Conservation (phyloP, 345 rosid species). For the Brassica napus region DNA sequence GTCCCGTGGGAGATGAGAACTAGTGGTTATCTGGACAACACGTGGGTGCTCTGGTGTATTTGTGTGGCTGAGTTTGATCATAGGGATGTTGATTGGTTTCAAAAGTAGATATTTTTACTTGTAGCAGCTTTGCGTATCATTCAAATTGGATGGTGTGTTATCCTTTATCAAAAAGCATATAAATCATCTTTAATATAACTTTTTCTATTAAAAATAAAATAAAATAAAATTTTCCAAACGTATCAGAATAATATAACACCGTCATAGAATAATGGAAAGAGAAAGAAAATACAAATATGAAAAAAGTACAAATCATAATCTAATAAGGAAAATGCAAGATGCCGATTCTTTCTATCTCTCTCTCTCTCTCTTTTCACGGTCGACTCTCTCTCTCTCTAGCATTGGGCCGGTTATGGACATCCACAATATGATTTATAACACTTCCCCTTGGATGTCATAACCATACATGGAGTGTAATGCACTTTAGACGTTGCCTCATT, state of each 20-base stretch:
- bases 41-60: background rate
- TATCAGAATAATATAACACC: background rate
- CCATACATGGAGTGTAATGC: too few relatives aligned
- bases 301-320: too few relatives aligned
- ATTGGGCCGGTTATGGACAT: too few relatives aligned
- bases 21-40: constrained; percentile 23
- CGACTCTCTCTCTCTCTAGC: too few relatives aligned
- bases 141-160: constrained; percentile 17
- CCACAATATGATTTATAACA: too few relatives aligned
- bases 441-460: too few relatives aligned
- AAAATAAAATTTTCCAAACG: background rate
- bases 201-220: background rate
- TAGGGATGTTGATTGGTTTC: background rate
- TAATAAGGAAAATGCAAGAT: too few relatives aligned
- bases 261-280: too few relatives aligned
- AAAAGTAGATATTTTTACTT: constrained; percentile 7
- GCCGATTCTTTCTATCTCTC: too few relatives aligned
- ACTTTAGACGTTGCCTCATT: too few relatives aligned
- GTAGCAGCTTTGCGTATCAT: constrained; percentile 5
- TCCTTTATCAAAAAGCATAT: background rate
- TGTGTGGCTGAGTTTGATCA: constrained; percentile 24
- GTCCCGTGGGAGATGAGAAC: constrained; percentile 8
- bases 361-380: too few relatives aligned
- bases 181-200: background rate
- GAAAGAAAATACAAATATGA: too few relatives aligned